These are phyloP conservation scores for Elongisporangium anandrum DNA, from an alignment of 352 stramenopile species.

Conservation along the genomic window DNA sequence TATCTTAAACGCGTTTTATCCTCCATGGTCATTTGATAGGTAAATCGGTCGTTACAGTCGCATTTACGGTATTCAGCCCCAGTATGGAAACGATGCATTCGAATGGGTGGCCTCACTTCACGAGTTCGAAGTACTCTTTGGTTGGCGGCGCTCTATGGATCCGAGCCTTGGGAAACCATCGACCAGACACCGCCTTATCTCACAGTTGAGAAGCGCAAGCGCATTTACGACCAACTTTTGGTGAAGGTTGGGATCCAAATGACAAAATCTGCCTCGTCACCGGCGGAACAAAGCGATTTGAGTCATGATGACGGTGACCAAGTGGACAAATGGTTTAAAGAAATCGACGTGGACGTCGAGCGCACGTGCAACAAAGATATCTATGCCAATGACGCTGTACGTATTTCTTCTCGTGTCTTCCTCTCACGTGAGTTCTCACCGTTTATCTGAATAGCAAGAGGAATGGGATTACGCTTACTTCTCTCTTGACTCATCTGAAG, in stretches of 20 bases:
- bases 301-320: slow-evolving; percentile 42
- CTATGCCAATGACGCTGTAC: slow-evolving; percentile 28
- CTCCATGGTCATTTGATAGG: slow-evolving; percentile 15
- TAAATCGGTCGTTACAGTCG: slow-evolving; percentile 31
- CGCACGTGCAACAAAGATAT: slow-evolving; percentile 65
- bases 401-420: neutral
- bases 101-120: slow-evolving; percentile 39
- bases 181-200: slow-evolving; percentile 31
- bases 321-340: slow-evolving; percentile 63
- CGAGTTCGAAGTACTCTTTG: slow-evolving; percentile 51
- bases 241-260: slow-evolving; percentile 47
- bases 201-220: slow-evolving; percentile 26
- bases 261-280: slow-evolving; percentile 12
- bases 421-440: neutral
- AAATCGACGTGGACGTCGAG: slow-evolving; percentile 81
- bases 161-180: slow-evolving; percentile 27
- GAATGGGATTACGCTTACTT: neutral
- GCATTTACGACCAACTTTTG: slow-evolving; percentile 70
- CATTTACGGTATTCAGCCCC: slow-evolving; percentile 41
- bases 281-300: slow-evolving; percentile 3
- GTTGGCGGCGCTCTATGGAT: slow-evolving; percentile 61
- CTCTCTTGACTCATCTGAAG: neutral
- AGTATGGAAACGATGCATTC: slow-evolving; percentile 74
- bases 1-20: neutral
- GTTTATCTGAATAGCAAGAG: neutral